Evolutionary conservation across 371 early-diverging fungal genomes (phyloP), one percentile per base, ranked within the genome.

Genomic region (Mucor sp.): DNA sequence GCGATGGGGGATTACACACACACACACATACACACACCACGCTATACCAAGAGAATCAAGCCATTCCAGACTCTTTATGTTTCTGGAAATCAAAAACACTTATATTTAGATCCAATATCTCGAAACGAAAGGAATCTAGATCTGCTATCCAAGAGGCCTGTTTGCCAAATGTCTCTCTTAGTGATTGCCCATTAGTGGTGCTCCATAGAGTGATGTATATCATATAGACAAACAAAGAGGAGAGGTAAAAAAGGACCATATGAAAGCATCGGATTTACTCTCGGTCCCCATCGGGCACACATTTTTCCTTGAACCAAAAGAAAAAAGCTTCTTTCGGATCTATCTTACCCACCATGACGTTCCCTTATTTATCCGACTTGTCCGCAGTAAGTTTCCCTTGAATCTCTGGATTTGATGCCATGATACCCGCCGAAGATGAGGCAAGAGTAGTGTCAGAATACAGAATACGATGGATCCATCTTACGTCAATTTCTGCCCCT

Each of bases 201-300:
- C 5, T 28, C 8, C 14, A 53, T 53, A 21, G 4, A 55, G 30
- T 11, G 14, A 23, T 50, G 21, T 17, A 4, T 43, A 6, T 9
- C 23, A 21, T 11, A 21, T 25, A 61, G 19, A 17, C 8, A n/a
- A 62, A 33, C 30, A 53, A 63, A 63, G 14, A 53, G 21, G 35
- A 58, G 58, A 39, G 58, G 27, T 60, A 62, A 58, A 30, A 62
- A 58, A 30, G 27, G 37, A 57, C 39, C 56, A 27, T n/a, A 21
- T 33, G 12, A 30, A 23, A 43, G 28, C 41, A 27, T 35, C 68
- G 69, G 69, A 30, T 63, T 59, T 63, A 59, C 60, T 63, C 60
- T 69, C 69, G 69, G 69, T 63, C 64, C 64, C 60, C 59, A 23
- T 15, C 69, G 69, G 69, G 30, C 21, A 23, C 35, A 32, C 60